A percentile compares a stretch with the other conserved stretches of the same genome.
Evolutionary conservation across 2,329 filamentous ascomycete genomes (phyloP).

Genomic region (Penicillium sp.): DNA sequence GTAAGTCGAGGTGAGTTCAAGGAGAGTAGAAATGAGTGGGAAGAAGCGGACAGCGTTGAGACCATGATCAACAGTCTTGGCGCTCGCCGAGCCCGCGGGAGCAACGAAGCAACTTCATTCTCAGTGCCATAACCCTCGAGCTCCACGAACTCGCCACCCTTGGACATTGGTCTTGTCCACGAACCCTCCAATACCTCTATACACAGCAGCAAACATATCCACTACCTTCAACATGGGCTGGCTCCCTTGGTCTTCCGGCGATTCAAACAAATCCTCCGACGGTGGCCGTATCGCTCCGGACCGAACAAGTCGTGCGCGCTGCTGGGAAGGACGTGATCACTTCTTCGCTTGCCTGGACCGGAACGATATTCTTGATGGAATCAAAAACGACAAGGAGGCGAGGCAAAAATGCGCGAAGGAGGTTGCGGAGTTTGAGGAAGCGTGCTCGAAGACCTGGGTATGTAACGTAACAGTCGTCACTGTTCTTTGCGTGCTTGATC

Average conservation of each 20-base stretch:
- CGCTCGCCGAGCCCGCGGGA: slow-evolving; percentile 18
- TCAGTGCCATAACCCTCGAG: slow-evolving; percentile 1
- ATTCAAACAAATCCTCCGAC: slow-evolving; percentile 49
- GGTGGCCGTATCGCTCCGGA: slow-evolving; percentile 76
- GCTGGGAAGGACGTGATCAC: slow-evolving; percentile 84
- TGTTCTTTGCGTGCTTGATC: neutral
- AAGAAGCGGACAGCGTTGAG: slow-evolving; percentile 12
- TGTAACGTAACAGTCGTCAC: slow-evolving; percentile 46
- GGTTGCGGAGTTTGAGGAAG: slow-evolving; percentile 69
- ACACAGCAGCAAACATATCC: neutral
- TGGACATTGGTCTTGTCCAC: neutral
- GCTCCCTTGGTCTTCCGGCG: slow-evolving; percentile 47
- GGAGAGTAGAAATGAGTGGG: slow-evolving; percentile 1
- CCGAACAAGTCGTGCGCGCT: slow-evolving; percentile 73
- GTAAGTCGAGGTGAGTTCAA: neutral
- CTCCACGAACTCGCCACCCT: neutral
- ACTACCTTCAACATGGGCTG: slow-evolving; percentile 50
- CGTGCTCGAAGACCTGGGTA: slow-evolving; percentile 91
- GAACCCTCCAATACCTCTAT: neutral
- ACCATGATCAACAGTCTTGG: slow-evolving; percentile 27
- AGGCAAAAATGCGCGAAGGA: slow-evolving; percentile 60
- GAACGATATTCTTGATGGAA: slow-evolving; percentile 74
- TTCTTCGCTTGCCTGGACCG: slow-evolving; percentile 88
- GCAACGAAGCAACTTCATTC: slow-evolving; percentile 10
- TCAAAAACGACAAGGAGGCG: slow-evolving; percentile 58